Conservation (phyloP, 2,329 filamentous ascomycete species). For the Lizonia empirigonia region DNA sequence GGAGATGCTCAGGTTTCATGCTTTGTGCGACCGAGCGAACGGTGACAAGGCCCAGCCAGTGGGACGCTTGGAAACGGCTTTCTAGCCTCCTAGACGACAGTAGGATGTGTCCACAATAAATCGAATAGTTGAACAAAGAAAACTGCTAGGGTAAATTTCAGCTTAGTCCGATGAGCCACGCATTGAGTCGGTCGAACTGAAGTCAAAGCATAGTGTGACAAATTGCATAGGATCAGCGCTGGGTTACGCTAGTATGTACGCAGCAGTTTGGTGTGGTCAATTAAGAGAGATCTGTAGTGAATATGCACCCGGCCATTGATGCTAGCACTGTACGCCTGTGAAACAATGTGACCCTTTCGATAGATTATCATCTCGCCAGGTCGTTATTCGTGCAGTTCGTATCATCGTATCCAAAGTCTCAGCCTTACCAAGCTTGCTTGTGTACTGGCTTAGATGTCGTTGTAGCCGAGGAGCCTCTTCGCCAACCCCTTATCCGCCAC, state of each 20-base stretch:
- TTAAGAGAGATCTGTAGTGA: neutral
- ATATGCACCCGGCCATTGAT: slow-evolving; percentile 13
- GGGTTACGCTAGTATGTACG: neutral
- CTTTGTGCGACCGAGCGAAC: neutral
- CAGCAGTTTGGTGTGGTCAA: neutral
- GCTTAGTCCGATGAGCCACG: neutral
- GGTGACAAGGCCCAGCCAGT: neutral
- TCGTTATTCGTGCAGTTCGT: slow-evolving; percentile 28
- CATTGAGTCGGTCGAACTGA: neutral
- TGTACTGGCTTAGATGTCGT: slow-evolving; percentile 50
- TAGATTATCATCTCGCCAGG: slow-evolving; percentile 1
- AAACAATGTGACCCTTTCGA: neutral
- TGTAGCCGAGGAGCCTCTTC: slow-evolving; percentile 57
- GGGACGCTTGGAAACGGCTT: neutral
- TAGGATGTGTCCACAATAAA: neutral
- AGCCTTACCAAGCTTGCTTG: neutral
- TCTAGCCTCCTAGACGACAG: too few species aligned
- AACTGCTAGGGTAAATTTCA: neutral
- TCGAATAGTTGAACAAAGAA: neutral
- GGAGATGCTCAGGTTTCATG: neutral
- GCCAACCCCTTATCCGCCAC: slow-evolving; percentile 52
- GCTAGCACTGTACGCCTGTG: slow-evolving; percentile 7
- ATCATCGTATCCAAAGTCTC: slow-evolving; percentile 24
- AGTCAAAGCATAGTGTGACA: neutral
- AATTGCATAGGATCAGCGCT: neutral